These are phyloP conservation scores for Pseudogymnoascus sp. DNA, from an alignment of 2,329 filamentous ascomycete species.

Conservation along the genomic window DNA sequence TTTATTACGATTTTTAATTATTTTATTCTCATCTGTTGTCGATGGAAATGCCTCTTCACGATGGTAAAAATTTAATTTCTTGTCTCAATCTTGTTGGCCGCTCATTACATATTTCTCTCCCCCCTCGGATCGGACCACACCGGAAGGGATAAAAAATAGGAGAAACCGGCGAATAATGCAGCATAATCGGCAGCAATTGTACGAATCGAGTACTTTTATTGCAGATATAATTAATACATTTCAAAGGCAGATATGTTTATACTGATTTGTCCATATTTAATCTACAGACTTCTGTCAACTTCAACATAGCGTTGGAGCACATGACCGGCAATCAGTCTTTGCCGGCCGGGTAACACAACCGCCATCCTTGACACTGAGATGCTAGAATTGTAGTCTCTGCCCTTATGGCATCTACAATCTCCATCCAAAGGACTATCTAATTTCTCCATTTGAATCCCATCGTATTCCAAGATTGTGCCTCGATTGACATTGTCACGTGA, in stretches of 20 bases:
- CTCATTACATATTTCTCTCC: slow-evolving; percentile 6
- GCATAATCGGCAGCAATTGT: not conserved
- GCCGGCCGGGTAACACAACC: not conserved
- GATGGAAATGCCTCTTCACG: not conserved
- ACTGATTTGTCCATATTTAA: not conserved
- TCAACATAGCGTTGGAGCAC: not conserved
- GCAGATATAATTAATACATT: not conserved
- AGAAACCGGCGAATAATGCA: not conserved
- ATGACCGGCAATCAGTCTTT: not conserved
- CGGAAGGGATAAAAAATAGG: slow-evolving; percentile 9
- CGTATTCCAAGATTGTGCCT: not conserved
- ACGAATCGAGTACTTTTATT: not conserved
- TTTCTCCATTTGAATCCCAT: not conserved
- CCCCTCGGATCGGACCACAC: slow-evolving; percentile 5
- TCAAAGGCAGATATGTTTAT: not conserved
- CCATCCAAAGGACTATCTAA: not conserved
- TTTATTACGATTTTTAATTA: not conserved
- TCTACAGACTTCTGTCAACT: not conserved
- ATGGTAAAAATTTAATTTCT: not conserved
- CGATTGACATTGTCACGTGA: not conserved
- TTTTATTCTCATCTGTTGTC: not conserved
- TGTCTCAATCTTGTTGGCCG: not conserved
- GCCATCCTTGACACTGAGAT: not conserved
- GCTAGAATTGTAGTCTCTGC: not conserved
- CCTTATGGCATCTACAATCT: not conserved